Evolutionary conservation across 139 green algal genomes (phyloP).

Genomic region (Ulvella scutata): DNA sequence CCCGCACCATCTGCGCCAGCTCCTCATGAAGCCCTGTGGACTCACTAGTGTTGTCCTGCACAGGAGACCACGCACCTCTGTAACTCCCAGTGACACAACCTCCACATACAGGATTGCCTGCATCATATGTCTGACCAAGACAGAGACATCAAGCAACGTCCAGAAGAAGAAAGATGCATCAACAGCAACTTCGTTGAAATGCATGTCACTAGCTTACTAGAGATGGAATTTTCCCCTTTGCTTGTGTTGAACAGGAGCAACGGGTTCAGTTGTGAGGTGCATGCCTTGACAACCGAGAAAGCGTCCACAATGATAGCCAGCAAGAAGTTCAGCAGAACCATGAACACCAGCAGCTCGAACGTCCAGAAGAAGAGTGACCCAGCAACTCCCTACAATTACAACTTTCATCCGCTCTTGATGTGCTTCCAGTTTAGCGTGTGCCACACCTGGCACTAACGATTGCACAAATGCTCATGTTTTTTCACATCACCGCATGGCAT

Average conservation of each 20-base stretch:
- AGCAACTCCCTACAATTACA: constrained; percentile 11
- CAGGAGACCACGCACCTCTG: too few relatives aligned
- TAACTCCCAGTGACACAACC: too few relatives aligned
- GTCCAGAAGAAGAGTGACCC: constrained; percentile 71
- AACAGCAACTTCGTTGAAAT: constrained; percentile 34
- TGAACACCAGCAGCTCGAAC: constrained; percentile 71
- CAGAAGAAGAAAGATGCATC: not conserved
- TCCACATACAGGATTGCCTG: too few relatives aligned
- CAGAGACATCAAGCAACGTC: too few relatives aligned
- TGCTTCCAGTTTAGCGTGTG: not conserved
- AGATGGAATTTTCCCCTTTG: too few relatives aligned
- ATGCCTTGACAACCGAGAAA: constrained; percentile 38
- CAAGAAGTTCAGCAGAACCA: constrained; percentile 86
- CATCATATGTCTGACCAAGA: too few relatives aligned
- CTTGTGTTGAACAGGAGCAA: too few relatives aligned
- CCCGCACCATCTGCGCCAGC: constrained; percentile 31
- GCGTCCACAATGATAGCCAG: constrained; percentile 75
- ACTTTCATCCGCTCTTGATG: not conserved
- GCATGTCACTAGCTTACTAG: too few relatives aligned
- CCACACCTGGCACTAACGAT: not conserved
- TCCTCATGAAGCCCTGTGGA: constrained; percentile 48
- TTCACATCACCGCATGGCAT: too few relatives aligned
- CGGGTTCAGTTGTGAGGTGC: too few relatives aligned
- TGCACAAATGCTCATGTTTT: too few relatives aligned
- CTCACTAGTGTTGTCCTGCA: constrained; percentile 52